phyloP scores from a whole-genome alignment of 139 green algal species.

The Raphidocelis subcapitata region DNA sequence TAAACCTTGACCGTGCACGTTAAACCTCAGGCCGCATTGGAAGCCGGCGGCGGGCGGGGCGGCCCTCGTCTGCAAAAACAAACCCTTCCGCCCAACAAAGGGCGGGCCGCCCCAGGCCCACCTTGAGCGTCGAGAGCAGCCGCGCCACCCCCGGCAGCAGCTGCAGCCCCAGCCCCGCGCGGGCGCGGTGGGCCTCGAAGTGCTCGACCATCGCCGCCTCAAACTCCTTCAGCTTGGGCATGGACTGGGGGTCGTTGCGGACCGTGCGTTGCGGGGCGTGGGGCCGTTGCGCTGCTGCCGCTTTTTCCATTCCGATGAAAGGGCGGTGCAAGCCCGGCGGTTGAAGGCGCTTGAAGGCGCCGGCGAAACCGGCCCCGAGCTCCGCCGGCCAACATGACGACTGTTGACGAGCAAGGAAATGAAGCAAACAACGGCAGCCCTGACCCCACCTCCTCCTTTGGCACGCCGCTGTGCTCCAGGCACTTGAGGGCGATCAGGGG shows the following conservation, averaged over 20 bases:
- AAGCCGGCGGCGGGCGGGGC: background rate
- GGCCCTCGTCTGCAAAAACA: no score
- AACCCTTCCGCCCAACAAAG: no score
- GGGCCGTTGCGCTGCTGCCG: background rate
- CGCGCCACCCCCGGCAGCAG: constrained; percentile 50
- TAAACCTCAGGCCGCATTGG: background rate
- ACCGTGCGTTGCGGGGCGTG: background rate
- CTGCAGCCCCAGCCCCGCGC: constrained; percentile 30
- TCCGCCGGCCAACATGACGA: background rate
- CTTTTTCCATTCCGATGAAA: no score
- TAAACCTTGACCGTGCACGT: background rate
- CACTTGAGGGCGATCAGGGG: constrained; percentile 58
- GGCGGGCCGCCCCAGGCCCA: background rate
- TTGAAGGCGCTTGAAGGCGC: background rate
- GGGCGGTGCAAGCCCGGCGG: background rate
- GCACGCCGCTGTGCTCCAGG: constrained; percentile 47
- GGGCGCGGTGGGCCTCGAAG: constrained; percentile 28
- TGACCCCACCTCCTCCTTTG: constrained; percentile 43
- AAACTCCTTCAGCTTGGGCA: constrained; percentile 40
- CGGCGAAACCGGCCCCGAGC: background rate
- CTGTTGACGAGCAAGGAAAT: background rate
- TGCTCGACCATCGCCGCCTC: constrained; percentile 46
- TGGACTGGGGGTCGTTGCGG: constrained; percentile 22
- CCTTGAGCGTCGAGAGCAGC: constrained; percentile 39
- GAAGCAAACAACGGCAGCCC: background rate